Evolutionary conservation across 768 basidiomycete genomes (phyloP).

Genomic region (Agrocybe pediades): DNA sequence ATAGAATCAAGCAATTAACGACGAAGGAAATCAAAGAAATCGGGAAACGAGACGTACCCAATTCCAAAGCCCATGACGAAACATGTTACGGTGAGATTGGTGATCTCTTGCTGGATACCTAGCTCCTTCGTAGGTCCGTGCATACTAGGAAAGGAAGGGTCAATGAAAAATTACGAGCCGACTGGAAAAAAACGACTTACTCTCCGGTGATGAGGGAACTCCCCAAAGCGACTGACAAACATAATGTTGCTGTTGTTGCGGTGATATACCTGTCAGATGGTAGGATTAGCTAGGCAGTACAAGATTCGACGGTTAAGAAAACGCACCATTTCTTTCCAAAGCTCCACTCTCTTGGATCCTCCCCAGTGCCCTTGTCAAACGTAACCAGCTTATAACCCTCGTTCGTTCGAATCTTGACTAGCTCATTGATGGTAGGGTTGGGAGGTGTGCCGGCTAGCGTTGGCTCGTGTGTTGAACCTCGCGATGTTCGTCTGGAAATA

Average conservation of each 20-base stretch:
- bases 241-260: conserved; percentile 33
- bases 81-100: conserved; percentile 42
- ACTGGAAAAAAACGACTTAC: conserved; percentile 25
- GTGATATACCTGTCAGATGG: conserved; percentile 36
- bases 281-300: not conserved
- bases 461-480: not conserved
- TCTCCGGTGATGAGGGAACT: conserved; percentile 44
- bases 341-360: conserved; percentile 39
- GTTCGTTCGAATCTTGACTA: conserved; percentile 16
- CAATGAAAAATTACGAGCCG: not conserved
- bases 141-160: conserved; percentile 25
- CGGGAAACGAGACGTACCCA: conserved; percentile 29
- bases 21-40: conserved; percentile 12
- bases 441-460: conserved; percentile 1
- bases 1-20: conserved; percentile 13
- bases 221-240: conserved; percentile 37
- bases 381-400: conserved; percentile 26
- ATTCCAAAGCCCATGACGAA: conserved; percentile 46
- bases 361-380: conserved; percentile 27
- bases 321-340: conserved; percentile 34
- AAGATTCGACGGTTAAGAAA: not conserved
- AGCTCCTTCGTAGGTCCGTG: conserved; percentile 31
- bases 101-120: conserved; percentile 34
- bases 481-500: conserved; percentile 14
- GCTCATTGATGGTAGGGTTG: conserved; percentile 14